Evolutionary conservation across 768 basidiomycete genomes (phyloP).

Genomic region (Suillus plorans): DNA sequence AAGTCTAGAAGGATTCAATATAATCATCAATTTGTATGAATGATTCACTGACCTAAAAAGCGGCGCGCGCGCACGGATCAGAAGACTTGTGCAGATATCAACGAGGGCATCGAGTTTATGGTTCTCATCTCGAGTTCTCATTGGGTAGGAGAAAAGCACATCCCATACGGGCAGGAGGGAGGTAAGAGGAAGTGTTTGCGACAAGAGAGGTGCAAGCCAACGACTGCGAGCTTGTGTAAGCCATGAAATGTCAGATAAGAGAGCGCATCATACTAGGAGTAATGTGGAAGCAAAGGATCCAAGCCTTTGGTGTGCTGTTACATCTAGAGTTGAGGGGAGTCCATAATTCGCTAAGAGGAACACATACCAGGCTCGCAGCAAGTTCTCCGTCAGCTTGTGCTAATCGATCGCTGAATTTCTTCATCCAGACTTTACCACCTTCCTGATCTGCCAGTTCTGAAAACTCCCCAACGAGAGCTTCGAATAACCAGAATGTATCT

Average conservation of each 20-base stretch:
- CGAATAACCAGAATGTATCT: slow-evolving; percentile 82
- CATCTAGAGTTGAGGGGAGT: background rate
- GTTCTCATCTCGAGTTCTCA: slow-evolving; percentile 49
- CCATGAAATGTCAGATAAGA: background rate
- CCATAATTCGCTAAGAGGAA: background rate
- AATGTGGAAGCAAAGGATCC: slow-evolving; percentile 72
- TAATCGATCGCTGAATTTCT: slow-evolving; percentile 57
- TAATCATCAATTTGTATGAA: slow-evolving; percentile 4
- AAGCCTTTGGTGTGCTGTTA: slow-evolving; percentile 60
- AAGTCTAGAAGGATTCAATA: slow-evolving; percentile 39
- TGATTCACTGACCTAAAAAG: slow-evolving; percentile 49
- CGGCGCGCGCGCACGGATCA: slow-evolving; percentile 53
- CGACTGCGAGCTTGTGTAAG: slow-evolving; percentile 42
- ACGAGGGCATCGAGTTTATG: slow-evolving; percentile 69
- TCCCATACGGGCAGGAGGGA: slow-evolving; percentile 70
- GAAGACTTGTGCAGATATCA: slow-evolving; percentile 69
- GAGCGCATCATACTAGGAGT: slow-evolving; percentile 62
- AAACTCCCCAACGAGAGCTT: slow-evolving; percentile 70
- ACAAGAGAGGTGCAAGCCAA: slow-evolving; percentile 71
- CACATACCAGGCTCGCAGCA: slow-evolving; percentile 52
- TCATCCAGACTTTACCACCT: slow-evolving; percentile 60
- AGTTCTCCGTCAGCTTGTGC: slow-evolving; percentile 66
- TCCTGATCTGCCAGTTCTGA: slow-evolving; percentile 73
- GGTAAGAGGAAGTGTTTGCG: slow-evolving; percentile 68
- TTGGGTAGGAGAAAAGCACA: slow-evolving; percentile 59